phyloP scores from a whole-genome alignment of 371 early-diverging fungal species.

The Mortierella sp. region DNA sequence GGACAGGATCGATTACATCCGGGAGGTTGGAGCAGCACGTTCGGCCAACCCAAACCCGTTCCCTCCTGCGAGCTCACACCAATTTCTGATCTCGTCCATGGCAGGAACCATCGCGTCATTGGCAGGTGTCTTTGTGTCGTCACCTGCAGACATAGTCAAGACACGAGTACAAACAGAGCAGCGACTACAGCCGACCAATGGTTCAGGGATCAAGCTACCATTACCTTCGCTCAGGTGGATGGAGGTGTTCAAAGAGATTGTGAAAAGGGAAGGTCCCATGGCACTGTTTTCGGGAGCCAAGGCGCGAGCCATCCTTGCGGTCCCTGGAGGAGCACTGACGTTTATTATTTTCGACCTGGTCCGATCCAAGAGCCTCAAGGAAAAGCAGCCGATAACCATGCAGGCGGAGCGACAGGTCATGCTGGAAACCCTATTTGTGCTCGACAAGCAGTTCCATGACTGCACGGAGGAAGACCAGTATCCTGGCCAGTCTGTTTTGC shows the following conservation, averaged over 20 bases:
- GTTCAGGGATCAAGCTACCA: slow-evolving; percentile 42
- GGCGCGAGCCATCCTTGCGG: slow-evolving; percentile 38
- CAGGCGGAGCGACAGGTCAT: slow-evolving; percentile 23
- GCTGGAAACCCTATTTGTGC: slow-evolving; percentile 27
- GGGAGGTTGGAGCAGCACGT: slow-evolving; percentile 34
- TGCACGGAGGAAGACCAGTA: not conserved
- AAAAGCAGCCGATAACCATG: slow-evolving; percentile 10
- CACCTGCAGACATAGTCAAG: slow-evolving; percentile 49
- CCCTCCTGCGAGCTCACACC: slow-evolving; percentile 30
- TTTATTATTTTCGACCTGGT: slow-evolving; percentile 56
- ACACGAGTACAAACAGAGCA: slow-evolving; percentile 53
- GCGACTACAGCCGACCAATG: slow-evolving; percentile 36
- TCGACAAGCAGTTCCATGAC: slow-evolving; percentile 32
- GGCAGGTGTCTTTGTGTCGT: slow-evolving; percentile 37
- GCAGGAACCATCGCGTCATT: slow-evolving; percentile 49
- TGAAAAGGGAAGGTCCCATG: slow-evolving; percentile 43
- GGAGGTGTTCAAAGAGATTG: slow-evolving; percentile 38
- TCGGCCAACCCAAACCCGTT: slow-evolving; percentile 32
- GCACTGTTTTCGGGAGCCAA: slow-evolving; percentile 47
- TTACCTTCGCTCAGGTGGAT: slow-evolving; percentile 38
- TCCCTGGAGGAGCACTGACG: slow-evolving; percentile 52
- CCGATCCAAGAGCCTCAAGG: slow-evolving; percentile 38
- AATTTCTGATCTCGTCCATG: slow-evolving; percentile 37
- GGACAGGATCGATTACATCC: slow-evolving; percentile 37
- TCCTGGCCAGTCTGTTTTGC: not conserved